Conservation (phyloP, 805 yeast species). For the Metschnikowia baotianmanensis region DNA sequence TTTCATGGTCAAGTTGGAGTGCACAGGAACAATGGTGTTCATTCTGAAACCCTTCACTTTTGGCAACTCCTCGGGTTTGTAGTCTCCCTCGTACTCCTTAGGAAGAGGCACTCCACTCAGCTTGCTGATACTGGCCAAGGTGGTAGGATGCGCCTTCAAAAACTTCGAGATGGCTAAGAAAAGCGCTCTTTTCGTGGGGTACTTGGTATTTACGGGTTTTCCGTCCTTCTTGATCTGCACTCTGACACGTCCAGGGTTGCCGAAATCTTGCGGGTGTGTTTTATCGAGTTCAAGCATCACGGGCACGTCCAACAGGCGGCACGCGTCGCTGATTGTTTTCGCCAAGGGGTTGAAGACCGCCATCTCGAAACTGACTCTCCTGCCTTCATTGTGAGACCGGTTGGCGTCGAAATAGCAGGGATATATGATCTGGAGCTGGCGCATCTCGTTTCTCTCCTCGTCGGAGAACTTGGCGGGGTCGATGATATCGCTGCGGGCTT, state of each 20-base stretch:
- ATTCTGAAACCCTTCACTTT: constrained; percentile 81
- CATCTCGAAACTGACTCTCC: constrained; percentile 65
- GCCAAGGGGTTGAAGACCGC: constrained; percentile 91
- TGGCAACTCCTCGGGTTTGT: constrained; percentile 62
- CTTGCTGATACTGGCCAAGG: constrained; percentile 50
- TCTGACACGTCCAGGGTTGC: constrained; percentile 95
- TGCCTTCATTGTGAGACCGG: constrained; percentile 75
- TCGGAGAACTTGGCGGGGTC: constrained; percentile 18
- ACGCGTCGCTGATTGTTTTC: constrained; percentile 75
- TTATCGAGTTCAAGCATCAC: constrained; percentile 73
- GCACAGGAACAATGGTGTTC: constrained; percentile 87
- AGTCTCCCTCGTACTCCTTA: constrained; percentile 50
- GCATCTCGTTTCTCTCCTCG: constrained; percentile 57
- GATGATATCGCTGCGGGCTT: constrained; percentile 9
- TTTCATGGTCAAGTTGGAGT: constrained; percentile 73
- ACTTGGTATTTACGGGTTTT: constrained; percentile 42
- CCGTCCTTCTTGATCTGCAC: constrained; percentile 53
- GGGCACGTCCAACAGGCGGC: constrained; percentile 38
- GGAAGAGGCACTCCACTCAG: constrained; percentile 61
- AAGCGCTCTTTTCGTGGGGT: constrained; percentile 58
- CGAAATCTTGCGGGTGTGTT: constrained; percentile 94
- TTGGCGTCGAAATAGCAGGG: constrained; percentile 89
- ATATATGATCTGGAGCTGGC: constrained; percentile 70
- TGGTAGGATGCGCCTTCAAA: constrained; percentile 66
- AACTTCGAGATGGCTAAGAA: constrained; percentile 59